Evolutionary conservation across 805 yeast species (phyloP).

Genomic region (Zygosaccharomyces pseudorouxii): DNA sequence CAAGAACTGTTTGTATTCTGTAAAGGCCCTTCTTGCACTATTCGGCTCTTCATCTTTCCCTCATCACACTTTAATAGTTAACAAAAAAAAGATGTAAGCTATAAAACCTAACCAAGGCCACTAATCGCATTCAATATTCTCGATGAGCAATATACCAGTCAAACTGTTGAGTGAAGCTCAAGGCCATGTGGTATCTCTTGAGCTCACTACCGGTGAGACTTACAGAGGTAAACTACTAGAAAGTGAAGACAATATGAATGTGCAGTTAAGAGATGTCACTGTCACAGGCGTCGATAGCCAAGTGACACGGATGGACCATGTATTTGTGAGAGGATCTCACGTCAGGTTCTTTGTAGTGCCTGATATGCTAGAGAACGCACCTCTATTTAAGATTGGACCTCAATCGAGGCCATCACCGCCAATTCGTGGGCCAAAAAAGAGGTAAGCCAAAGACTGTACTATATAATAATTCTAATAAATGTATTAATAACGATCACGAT

Average conservation of each 20-base stretch:
- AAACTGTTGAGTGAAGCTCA: conserved; percentile 82
- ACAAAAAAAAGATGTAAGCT: background rate
- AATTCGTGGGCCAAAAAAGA: conserved; percentile 51
- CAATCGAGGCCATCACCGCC: conserved; percentile 67
- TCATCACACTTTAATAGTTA: background rate
- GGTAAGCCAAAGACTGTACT: conserved; percentile 5
- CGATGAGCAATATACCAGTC: conserved; percentile 54
- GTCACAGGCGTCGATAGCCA: conserved; percentile 74
- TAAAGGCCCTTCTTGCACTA: background rate
- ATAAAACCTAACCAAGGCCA: background rate
- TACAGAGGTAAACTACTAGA: conserved; percentile 84
- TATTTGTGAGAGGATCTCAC: conserved; percentile 88
- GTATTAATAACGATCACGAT: background rate
- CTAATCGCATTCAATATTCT: background rate
- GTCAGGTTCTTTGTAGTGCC: conserved; percentile 82
- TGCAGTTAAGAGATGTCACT: conserved; percentile 75
- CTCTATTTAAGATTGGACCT: conserved; percentile 63
- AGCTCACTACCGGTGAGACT: conserved; percentile 77
- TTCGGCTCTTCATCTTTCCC: background rate
- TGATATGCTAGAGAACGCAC: conserved; percentile 82
- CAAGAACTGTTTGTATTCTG: background rate
- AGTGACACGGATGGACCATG: conserved; percentile 72
- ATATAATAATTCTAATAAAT: background rate
- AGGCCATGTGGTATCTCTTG: conserved; percentile 83
- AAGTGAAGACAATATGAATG: conserved; percentile 92